Evolutionary conservation across 495 filamentous ascomycete genomes (phyloP).

Genomic region (Hyphodiscus hymeniophilus): DNA sequence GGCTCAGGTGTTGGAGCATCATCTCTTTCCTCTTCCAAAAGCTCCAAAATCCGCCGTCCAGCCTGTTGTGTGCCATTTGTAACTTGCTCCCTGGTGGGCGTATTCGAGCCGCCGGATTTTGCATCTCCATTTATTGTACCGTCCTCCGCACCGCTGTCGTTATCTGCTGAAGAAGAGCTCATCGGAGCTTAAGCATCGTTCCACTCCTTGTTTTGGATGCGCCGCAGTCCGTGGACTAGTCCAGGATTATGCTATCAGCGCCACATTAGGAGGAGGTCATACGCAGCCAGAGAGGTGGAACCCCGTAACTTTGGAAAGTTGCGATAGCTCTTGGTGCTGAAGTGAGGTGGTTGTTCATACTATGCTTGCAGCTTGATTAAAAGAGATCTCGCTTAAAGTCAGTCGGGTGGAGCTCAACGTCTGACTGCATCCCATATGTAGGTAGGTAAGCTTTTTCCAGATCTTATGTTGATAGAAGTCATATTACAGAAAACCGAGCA

Average conservation of each 20-base stretch:
- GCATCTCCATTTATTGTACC: conserved; percentile 31
- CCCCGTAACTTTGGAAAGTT: neutral
- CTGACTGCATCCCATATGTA: neutral
- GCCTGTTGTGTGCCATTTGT: conserved; percentile 11
- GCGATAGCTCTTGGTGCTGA: neutral
- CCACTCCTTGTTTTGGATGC: conserved; percentile 15
- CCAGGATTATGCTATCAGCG: conserved; percentile 1
- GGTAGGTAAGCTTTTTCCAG: too few relatives aligned
- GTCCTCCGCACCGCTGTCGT: conserved; percentile 34
- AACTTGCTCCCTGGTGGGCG: neutral
- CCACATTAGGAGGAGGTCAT: conserved; percentile 2
- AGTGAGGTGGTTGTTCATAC: neutral
- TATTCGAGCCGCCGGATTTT: neutral
- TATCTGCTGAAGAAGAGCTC: conserved; percentile 40
- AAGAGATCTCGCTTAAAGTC: conserved; percentile 17
- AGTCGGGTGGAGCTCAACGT: neutral
- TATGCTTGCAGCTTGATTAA: conserved; percentile 1
- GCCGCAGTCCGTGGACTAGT: conserved; percentile 13
- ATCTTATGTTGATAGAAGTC: too few relatives aligned
- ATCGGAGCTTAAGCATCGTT: conserved; percentile 30
- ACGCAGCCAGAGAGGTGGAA: neutral
- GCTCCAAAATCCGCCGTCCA: conserved; percentile 31
- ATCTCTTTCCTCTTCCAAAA: conserved; percentile 34
- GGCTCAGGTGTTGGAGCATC: conserved; percentile 18
- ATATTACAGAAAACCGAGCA: too few relatives aligned